These are phyloP conservation scores for Isatis tinctoria DNA, from an alignment of 345 rosid species.

Conservation along the genomic window DNA sequence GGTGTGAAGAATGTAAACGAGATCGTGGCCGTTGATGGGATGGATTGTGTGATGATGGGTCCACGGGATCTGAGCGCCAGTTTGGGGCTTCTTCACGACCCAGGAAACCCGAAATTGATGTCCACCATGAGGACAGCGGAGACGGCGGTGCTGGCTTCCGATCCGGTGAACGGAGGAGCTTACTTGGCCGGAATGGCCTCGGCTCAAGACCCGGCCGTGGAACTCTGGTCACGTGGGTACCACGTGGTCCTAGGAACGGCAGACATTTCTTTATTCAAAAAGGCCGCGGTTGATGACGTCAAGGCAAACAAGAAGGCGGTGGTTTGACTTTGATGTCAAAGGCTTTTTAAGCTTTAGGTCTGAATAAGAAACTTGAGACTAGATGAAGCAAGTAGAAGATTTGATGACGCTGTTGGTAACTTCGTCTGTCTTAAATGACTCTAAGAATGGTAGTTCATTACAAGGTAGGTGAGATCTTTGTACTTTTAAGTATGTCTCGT, in stretches of 20 bases:
- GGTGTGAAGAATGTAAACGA: constrained; percentile 56
- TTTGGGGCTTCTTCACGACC: constrained; percentile 80
- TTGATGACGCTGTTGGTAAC: no score
- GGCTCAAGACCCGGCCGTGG: constrained; percentile 53
- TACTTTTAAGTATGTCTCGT: no score
- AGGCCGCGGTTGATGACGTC: constrained; percentile 65
- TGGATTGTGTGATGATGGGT: constrained; percentile 86
- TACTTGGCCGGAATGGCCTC: constrained; percentile 61
- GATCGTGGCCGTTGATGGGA: constrained; percentile 69
- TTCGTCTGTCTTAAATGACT: no score
- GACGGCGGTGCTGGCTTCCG: constrained; percentile 47
- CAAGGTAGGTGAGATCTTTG: no score
- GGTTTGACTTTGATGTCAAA: not conserved
- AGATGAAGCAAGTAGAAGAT: no score
- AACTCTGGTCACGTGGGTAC: constrained; percentile 59
- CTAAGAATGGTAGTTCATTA: no score
- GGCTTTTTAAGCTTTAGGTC: not conserved
- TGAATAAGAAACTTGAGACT: not conserved
- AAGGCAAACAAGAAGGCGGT: not conserved
- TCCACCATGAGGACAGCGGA: constrained; percentile 51
- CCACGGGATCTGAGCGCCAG: constrained; percentile 84
- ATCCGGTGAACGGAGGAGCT: constrained; percentile 44
- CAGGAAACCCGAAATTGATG: constrained; percentile 56
- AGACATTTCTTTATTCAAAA: constrained; percentile 57
- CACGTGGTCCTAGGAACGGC: constrained; percentile 58